phyloP scores from a whole-genome alignment of 1,284 basidiomycete genomes.

The Schizopora paradoxa region DNA sequence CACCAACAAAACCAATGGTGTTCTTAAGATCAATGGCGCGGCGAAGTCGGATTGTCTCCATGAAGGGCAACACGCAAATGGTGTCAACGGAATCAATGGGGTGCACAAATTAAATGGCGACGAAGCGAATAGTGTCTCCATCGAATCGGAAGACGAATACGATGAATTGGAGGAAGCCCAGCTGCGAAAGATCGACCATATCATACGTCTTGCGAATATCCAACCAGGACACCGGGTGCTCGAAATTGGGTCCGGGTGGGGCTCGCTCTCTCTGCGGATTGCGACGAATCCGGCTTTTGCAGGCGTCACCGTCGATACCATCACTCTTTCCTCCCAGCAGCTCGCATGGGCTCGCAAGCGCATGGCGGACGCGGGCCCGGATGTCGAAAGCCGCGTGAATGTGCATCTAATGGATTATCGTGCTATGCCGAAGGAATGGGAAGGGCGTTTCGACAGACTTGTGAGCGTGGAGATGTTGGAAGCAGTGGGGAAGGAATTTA shows the following conservation, averaged over 20 bases:
- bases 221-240: conserved; percentile 59
- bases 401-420: conserved; percentile 79
- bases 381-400: conserved; percentile 33
- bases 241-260: conserved; percentile 83
- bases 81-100: too few relatives aligned
- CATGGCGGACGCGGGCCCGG: conserved; percentile 29
- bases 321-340: conserved; percentile 73
- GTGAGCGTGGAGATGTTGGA: conserved; percentile 82
- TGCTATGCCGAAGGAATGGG: conserved; percentile 58
- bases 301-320: conserved; percentile 62
- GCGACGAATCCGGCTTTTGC: conserved; percentile 44
- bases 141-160: conserved; percentile 19
- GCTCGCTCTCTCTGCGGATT: conserved; percentile 67
- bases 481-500: conserved; percentile 65
- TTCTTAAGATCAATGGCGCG: too few relatives aligned
- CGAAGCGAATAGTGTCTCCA: not conserved
- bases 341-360: conserved; percentile 58
- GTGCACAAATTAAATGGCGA: too few relatives aligned
- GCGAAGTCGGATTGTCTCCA: too few relatives aligned
- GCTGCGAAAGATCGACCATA: conserved; percentile 55
- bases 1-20: too few relatives aligned
- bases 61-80: too few relatives aligned
- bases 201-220: conserved; percentile 50
- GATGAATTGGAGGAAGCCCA: conserved; percentile 67
- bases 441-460: conserved; percentile 62